Evolutionary conservation across 306 rosid genomes (phyloP), one percentile per base, ranked within the genome.

Genomic region (Cicer pinnatifidum): DNA sequence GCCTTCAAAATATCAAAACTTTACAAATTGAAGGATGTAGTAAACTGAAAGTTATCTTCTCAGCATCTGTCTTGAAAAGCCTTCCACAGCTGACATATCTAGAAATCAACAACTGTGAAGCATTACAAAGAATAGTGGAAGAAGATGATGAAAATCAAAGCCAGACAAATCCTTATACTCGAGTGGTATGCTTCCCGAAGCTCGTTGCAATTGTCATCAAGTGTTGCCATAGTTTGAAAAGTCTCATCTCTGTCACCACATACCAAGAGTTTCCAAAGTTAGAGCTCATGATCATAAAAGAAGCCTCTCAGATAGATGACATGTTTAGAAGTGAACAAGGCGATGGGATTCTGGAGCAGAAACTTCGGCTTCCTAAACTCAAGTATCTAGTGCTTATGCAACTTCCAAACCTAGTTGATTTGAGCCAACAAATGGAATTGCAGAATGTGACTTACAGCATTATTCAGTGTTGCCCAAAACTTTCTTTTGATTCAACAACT

Each of bases 201-300:
- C 62, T 56, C 62, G 33, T 56, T 56, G 62, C 62, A 20, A 15
- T 56, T 56, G 38, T 19, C n/a, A 56, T 56, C 62, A 20, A 56
- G 39, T 5, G 62, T 56, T 56, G 62, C 62, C 37, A 56, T 10
- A 9, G 62, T 20, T 56, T 56, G 39, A 56, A 56, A 56, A 19
- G 38, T 10, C 62, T 56, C 62, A 56, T 56, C n/a, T 20, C 39
- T 56, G 62, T 56, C 62, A 13, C 39, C 38, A 19, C 62, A 56
- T 56, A 20, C 62, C 62, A 10, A 5, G 62, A 56, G 62, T 56
- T 56, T 56, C 62, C 62, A 9, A 56, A 56, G 38, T 20, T 56
- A 56, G 62, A 56, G 39, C 62, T 56, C 38, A 20, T 56, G 37
- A 56, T 56, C 62, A 56, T 56, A 56, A 56, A 56, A 19, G 62